Evolutionary conservation across 352 stramenopile genomes (phyloP), one percentile per base, ranked within the genome.

Genomic region (Phytophthora europaea): DNA sequence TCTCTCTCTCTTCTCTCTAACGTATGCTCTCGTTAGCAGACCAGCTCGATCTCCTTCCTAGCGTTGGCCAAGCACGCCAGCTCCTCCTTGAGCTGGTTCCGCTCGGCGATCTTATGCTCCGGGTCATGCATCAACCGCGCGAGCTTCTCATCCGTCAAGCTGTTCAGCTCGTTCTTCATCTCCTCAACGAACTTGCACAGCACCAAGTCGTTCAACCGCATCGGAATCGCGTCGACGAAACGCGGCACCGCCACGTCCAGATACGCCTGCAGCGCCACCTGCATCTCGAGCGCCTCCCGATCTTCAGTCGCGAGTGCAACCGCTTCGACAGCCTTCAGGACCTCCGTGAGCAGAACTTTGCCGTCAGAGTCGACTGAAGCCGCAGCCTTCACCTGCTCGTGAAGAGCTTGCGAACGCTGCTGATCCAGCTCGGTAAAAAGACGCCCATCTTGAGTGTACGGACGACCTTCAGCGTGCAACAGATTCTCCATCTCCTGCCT

Each of bases 371-470:
- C 56, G 0, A 66, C 58, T 6, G 26, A 16, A 9, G 73, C 31
- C 2, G 47, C 34, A 47, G 72, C 6, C 3, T 69, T 60, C 1
- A 83, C 23, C 2, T 80, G 31, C 34, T 75, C 48, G 15, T 79
- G 48, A 28, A 82, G 40, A 15, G 50, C 31, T 26, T 45, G 23
- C 36, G 72, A 15, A 0, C 76, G 67, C 51, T 75, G 59, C 10
- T 69, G 16, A 38, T 76, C 71, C 22, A 82, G 45, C 8, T 76
- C 57, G 0, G 43, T n/a, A 55, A 82, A 82, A 31, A 88, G 65
- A n/a, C 72, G 54, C 6, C 52, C 31, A 47, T 84, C 73, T 55
- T 88, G 80, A 2, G 75, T 87, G 47, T 82, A 85, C 18, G 78
- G 78, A 12, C 78, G 78, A 1, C 70, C 48, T 70, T 87, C 75